phyloP scores from a whole-genome alignment of 352 stramenopile species.

The Elongisporangium prolatum region DNA sequence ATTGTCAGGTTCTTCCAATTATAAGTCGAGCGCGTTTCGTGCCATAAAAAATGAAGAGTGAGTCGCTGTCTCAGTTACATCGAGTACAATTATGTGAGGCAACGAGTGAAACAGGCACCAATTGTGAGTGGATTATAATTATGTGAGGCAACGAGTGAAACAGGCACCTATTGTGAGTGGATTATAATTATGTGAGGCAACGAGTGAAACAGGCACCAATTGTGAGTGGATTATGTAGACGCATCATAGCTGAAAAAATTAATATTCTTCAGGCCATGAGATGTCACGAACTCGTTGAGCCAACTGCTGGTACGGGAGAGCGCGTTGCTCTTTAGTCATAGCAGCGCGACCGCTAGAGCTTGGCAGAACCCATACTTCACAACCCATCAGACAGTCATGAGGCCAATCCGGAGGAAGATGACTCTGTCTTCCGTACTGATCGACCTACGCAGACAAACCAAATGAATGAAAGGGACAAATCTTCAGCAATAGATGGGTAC shows the following conservation, averaged over 20 bases:
- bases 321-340: constrained; percentile 73
- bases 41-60: background rate
- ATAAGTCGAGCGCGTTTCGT: background rate
- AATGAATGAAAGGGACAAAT: background rate
- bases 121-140: too few relatives aligned
- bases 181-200: too few relatives aligned
- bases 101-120: too few relatives aligned
- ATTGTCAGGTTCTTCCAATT: constrained; percentile 20
- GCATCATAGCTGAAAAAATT: background rate
- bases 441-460: constrained; percentile 18
- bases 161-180: too few relatives aligned
- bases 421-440: constrained; percentile 51
- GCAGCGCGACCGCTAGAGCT: constrained; percentile 79
- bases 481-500: background rate
- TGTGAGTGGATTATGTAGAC: too few relatives aligned
- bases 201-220: too few relatives aligned
- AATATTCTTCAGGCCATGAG: constrained; percentile 25
- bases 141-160: too few relatives aligned
- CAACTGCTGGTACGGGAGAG: constrained; percentile 64
- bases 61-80: background rate
- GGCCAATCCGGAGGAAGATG: constrained; percentile 68
- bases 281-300: constrained; percentile 52
- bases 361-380: constrained; percentile 80
- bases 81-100: background rate
- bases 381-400: constrained; percentile 39